Percentiles rank a stretch among this genome's conserved stretches.
Conservation (phyloP, 768 basidiomycete species). For the Nidula microcarpa region DNA sequence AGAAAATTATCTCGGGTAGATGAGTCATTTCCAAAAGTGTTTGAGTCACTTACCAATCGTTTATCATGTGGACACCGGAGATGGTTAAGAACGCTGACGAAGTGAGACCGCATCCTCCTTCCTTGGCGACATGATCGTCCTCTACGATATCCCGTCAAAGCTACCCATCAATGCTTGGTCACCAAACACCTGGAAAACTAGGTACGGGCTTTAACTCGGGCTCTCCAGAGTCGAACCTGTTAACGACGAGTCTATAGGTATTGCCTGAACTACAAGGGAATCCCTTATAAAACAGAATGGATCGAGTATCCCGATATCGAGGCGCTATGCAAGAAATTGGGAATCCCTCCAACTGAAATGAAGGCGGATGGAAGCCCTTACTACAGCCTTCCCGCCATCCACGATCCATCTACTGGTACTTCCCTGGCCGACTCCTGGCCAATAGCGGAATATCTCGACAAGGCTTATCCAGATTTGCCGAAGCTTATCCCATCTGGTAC, state of each 20-base stretch:
- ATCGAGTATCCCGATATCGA: constrained; percentile 51
- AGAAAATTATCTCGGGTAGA: too few species aligned
- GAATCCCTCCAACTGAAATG: constrained; percentile 28
- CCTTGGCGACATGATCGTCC: too few species aligned
- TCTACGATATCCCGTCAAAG: too few species aligned
- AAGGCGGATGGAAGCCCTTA: constrained; percentile 23
- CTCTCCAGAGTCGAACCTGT: too few species aligned
- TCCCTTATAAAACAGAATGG: constrained; percentile 45
- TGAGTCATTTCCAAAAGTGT: too few species aligned
- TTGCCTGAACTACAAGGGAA: constrained; percentile 29
- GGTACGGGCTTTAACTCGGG: too few species aligned
- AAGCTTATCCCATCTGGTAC: constrained; percentile 32
- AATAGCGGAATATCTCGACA: constrained; percentile 51
- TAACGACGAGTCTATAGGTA: constrained; percentile 14
- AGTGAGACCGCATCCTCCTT: too few species aligned
- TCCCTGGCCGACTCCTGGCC: constrained; percentile 36
- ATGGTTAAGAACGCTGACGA: too few species aligned
- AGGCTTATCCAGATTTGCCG: constrained; percentile 40
- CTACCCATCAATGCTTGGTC: too few species aligned
- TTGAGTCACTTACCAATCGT: too few species aligned
- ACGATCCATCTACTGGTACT: constrained; percentile 37
- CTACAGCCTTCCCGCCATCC: constrained; percentile 50
- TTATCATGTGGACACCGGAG: too few species aligned
- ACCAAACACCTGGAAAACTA: too few species aligned
- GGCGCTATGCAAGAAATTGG: constrained; percentile 24